Percentiles rank a stretch among this genome's conserved stretches.
These are phyloP conservation scores for Medicago truncatula DNA, from an alignment of 306 rosid species.

Conservation along the genomic window DNA sequence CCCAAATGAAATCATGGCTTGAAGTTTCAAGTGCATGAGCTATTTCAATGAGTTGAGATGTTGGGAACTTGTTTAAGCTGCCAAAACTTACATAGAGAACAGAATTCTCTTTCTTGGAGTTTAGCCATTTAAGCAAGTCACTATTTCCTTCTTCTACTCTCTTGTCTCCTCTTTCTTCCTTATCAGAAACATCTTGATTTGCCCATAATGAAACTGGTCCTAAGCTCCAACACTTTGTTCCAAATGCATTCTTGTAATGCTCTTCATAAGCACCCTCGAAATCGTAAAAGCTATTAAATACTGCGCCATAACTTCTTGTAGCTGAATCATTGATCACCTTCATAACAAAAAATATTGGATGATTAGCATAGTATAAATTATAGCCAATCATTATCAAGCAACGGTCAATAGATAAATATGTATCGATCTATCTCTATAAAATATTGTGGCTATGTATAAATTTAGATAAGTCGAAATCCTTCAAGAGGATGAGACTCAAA, in stretches of 20 bases:
- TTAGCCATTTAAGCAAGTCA: slow-evolving; percentile 32
- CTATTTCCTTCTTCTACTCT: neutral
- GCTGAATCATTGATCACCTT: slow-evolving; percentile 10
- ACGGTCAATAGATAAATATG: too few relatives aligned
- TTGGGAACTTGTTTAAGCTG: slow-evolving; percentile 19
- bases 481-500: too few relatives aligned
- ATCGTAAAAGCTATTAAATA: slow-evolving; percentile 40
- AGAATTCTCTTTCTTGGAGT: slow-evolving; percentile 22
- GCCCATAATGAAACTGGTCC: slow-evolving; percentile 41
- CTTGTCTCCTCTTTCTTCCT: slow-evolving; percentile 23
- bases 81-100: slow-evolving; percentile 31
- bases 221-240: slow-evolving; percentile 35
- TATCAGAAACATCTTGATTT: slow-evolving; percentile 25
- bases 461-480: too few relatives aligned
- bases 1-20: neutral
- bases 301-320: slow-evolving; percentile 31
- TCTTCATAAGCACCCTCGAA: slow-evolving; percentile 38
- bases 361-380: too few relatives aligned
- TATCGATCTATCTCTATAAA: too few relatives aligned
- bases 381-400: too few relatives aligned
- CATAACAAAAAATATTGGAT: neutral
- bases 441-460: too few relatives aligned
- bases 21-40: neutral
- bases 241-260: slow-evolving; percentile 6
- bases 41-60: slow-evolving; percentile 7